Conservation (phyloP, 495 filamentous ascomycete species). For the Penicillium ucsense region DNA sequence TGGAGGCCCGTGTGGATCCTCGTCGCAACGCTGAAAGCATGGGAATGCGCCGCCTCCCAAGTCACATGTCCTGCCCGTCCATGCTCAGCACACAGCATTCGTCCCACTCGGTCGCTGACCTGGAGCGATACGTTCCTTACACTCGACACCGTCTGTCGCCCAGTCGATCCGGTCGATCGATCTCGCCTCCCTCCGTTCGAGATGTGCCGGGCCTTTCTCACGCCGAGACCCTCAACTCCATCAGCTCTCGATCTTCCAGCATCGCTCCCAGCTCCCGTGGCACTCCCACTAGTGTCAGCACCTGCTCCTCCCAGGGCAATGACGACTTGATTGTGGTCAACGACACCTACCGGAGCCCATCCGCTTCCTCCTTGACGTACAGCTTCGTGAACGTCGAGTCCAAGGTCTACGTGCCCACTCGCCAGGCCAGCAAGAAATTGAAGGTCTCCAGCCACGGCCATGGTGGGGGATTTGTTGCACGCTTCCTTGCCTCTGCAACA, state of each 20-base stretch:
- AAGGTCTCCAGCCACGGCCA: slow-evolving; percentile 19
- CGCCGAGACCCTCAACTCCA: slow-evolving; percentile 33
- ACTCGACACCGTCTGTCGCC: slow-evolving; percentile 29
- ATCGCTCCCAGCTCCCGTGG: slow-evolving; percentile 32
- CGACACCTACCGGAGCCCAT: slow-evolving; percentile 26
- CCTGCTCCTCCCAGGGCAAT: slow-evolving; percentile 27
- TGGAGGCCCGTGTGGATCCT: slow-evolving; percentile 22
- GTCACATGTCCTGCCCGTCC: slow-evolving; percentile 26
- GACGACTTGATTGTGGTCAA: slow-evolving; percentile 29
- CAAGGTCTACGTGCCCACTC: slow-evolving; percentile 19
- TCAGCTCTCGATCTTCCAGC: slow-evolving; percentile 42
- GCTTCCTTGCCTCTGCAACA: slow-evolving; percentile 35
- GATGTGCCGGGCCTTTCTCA: slow-evolving; percentile 40
- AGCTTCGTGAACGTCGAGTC: slow-evolving; percentile 27
- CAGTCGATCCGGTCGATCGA: slow-evolving; percentile 26
- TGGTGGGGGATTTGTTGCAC: slow-evolving; percentile 30
- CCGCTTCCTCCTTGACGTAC: slow-evolving; percentile 16
- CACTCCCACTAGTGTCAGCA: slow-evolving; percentile 34
- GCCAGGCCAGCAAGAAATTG: slow-evolving; percentile 37
- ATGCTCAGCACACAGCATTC: slow-evolving; percentile 24
- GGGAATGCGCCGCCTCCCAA: slow-evolving; percentile 17
- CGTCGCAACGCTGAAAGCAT: slow-evolving; percentile 8
- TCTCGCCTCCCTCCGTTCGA: slow-evolving; percentile 40
- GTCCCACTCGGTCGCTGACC: slow-evolving; percentile 21
- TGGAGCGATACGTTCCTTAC: slow-evolving; percentile 30